Percentiles rank a stretch among this genome's conserved stretches.
phyloP scores from a whole-genome alignment of 371 early-diverging fungal species.

The Haplosporangium sp. region DNA sequence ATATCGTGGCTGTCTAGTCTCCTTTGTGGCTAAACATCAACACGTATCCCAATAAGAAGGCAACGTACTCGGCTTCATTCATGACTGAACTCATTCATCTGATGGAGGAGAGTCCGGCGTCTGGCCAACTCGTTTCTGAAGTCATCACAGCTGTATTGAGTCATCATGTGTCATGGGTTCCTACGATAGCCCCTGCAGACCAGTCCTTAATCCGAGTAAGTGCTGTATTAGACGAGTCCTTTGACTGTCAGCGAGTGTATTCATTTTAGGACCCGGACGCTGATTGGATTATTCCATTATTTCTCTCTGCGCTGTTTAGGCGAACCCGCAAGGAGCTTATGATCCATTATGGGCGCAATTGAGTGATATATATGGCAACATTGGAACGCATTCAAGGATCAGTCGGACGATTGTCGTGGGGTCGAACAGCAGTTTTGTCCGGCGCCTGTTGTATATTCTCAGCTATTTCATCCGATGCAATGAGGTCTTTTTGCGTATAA shows the following conservation, averaged over 20 bases:
- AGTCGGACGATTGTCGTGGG: constrained; percentile 72
- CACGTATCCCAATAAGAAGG: constrained; percentile 68
- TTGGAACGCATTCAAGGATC: constrained; percentile 64
- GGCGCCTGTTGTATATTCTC: constrained; percentile 66
- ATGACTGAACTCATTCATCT: constrained; percentile 63
- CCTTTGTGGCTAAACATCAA: constrained; percentile 76
- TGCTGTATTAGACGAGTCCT: neutral
- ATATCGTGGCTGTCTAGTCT: constrained; percentile 52
- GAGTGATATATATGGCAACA: constrained; percentile 73
- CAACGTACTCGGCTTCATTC: constrained; percentile 60
- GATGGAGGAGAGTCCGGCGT: constrained; percentile 50
- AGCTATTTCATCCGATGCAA: constrained; percentile 76
- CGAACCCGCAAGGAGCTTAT: constrained; percentile 64
- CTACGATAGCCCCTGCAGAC: constrained; percentile 68
- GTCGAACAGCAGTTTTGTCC: constrained; percentile 60
- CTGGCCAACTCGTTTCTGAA: constrained; percentile 59
- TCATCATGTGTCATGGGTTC: constrained; percentile 75
- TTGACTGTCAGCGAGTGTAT: no score
- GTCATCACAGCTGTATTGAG: constrained; percentile 66
- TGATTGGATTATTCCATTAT: neutral
- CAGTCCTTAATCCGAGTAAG: constrained; percentile 38
- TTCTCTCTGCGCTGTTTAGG: constrained; percentile 13
- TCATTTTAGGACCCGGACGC: no score
- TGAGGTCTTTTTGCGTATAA: constrained; percentile 69
- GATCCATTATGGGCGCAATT: constrained; percentile 78